Base-by-base conservation (phyloP, 2,329 filamentous ascomycete genomes). In the Trichoderma harzianum region DNA sequence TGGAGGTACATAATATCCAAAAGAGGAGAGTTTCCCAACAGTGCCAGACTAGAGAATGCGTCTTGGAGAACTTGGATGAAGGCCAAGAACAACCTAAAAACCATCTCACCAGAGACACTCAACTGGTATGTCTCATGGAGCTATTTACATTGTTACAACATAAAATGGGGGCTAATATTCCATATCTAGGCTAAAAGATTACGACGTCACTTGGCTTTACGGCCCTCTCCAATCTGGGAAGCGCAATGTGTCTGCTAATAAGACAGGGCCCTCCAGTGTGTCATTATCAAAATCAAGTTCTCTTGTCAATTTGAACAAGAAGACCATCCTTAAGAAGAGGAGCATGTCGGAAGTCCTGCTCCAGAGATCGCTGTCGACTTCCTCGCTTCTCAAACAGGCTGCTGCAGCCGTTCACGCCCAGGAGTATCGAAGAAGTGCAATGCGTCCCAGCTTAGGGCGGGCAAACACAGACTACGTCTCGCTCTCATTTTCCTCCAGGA, bases 61-160 rank as follows among this genome's bases (percentile, higher is more conserved):
- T 97, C 94, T 0, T 99, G 96, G 96, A 89, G 96, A 79, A 96
- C 94, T 1, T 98, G 96, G 96, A 92, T 93, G 79, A 98, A 98
- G 82, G 88, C 92, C 63, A 97, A 97, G 82, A 92, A 97, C 80
- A 90, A 92, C 53, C 85, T 98, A 63, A 91, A 90, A 79, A 98
- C 95, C 0, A 90, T 98, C 26, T 94, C 94, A 8, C 94, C 96
- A 3, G 95, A 98, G 81, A 93, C 92, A 2, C 85, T 99, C 70
- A 97, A 98, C 82, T 99, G 96, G 95, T 97, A 83, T 78, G 32
- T 60, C 26, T 78, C 7, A 7, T 10, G 21, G 53, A 14, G 2
- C 32, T 16, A 24, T 2, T 26, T n/a, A 21, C 14, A 30, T 53
- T 34, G 11, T 14, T 30, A 39, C 43, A 47, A 18, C 36, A 8